Evolutionary conservation across 2,329 filamentous ascomycete species (phyloP), one percentile per base, ranked within the genome.

Genomic region (Scopulariopsis brevicaulis): DNA sequence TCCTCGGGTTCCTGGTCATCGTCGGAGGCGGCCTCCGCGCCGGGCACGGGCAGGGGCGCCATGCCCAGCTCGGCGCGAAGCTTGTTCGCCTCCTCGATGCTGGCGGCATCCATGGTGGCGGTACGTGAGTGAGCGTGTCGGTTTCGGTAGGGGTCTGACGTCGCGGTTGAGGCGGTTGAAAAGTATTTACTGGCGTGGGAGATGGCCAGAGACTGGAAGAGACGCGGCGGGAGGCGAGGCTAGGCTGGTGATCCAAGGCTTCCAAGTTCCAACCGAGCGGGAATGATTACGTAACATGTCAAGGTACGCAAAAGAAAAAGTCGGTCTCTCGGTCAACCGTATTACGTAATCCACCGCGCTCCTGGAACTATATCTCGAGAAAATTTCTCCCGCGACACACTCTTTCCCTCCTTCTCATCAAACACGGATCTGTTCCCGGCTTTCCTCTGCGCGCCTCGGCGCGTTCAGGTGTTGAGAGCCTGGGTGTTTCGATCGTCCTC

Each of bases 61-160:
- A 96, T 84, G 67, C 93, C 93, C 75, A 96, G 84, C 55, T 90
- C 90, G 65, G 86, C 79, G 66, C 93, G 90, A 67, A 96, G 87
- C 68, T 92, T 89, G 76, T 97, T 97, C 63, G 90, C 90, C 79
- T 96, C 91, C 72, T 95, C 89, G 68, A 97, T 92, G 32, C 88
- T 86, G 52, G 89, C 83, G 65, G 84, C 77, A 70, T 86, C 83
- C 76, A 84, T 84, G 53, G 64, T 73, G 65, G 54, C 60, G 54
- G 56, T 46, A n/a, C n/a, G 40, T 55, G 56, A 22, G 20, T 2
- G 11, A n/a, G 46, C 22, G 46, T 50, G 5, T 48, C n/a, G 20
- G 46, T 51, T 54, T 54, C 37, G 40, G 22, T 22, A 20, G 46
- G 28, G 10, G 32, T 14, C 18, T n/a, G 24, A 4, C 15, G 8